Conservation (phyloP, 192 early-diverging fungal genomes). For the Paraglomus brasilianum region DNA sequence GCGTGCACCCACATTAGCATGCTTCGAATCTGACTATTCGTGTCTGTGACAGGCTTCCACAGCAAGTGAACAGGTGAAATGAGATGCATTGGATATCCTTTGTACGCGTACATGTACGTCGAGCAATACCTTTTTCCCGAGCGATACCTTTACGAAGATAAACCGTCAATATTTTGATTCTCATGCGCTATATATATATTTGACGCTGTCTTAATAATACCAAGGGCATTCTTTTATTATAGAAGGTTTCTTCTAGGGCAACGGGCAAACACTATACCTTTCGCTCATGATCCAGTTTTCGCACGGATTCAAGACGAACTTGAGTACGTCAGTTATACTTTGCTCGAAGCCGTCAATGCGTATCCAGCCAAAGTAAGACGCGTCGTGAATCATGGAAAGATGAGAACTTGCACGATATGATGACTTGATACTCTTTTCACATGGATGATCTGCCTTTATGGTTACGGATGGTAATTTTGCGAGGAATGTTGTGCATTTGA, state of each 20-base stretch:
- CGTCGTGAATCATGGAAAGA: constrained; percentile 79
- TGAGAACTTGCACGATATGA: constrained; percentile 74
- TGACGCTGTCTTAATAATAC: too few relatives aligned
- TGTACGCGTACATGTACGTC: constrained; percentile 51
- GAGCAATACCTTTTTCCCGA: constrained; percentile 60
- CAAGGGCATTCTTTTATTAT: too few relatives aligned
- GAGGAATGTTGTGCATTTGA: background rate
- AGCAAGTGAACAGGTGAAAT: constrained; percentile 76
- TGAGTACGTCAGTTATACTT: constrained; percentile 26
- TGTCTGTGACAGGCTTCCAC: constrained; percentile 57
- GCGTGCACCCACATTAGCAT: constrained; percentile 82
- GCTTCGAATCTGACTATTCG: constrained; percentile 23
- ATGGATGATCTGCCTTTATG: constrained; percentile 73
- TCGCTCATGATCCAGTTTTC: constrained; percentile 32
- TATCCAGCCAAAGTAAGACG: constrained; percentile 74
- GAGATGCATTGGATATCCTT: constrained; percentile 54
- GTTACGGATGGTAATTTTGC: too few relatives aligned
- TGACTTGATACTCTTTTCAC: constrained; percentile 79
- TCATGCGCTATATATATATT: too few relatives aligned
- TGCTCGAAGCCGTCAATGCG: too few relatives aligned
- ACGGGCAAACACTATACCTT: too few relatives aligned
- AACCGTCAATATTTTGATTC: too few relatives aligned
- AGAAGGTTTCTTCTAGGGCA: too few relatives aligned
- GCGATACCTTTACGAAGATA: constrained; percentile 55
- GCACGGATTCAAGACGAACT: background rate